Base-by-base conservation (phyloP, 1,284 basidiomycete species). In the Acaromyces ingoldii region DNA sequence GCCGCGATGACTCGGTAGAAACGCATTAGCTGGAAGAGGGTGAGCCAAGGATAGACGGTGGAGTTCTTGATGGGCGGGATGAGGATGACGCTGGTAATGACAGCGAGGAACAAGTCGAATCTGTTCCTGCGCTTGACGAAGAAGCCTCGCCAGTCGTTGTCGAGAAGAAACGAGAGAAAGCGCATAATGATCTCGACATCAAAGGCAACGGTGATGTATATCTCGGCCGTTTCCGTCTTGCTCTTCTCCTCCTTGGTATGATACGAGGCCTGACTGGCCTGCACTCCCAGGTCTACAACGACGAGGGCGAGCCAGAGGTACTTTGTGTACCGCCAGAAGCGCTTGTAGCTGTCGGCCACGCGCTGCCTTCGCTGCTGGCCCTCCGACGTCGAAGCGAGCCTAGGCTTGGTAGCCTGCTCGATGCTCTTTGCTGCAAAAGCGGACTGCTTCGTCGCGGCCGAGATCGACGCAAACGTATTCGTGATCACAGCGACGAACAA, bases 401-500 rank as follows among this genome's bases (percentile, higher is more conserved):
- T 30, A 6, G 6, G 29, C 17, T 15, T 7, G 10, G 26, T 34
- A 37, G 49, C 51, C 6, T 19, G 21, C n/a, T 40, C 47, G n/a
- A 54, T 31, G 21, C 29, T 36, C 44, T 69, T 79, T 19, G 82
- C 83, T 34, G 89, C 90, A 51, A 97, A 98, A 0, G 93, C 93
- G 75, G 89, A 92, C 75, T 86, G 87, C 74, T 88, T 85, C 1
- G 92, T 97, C 65, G 89, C 85, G 5, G 85, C 82, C 19, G 90
- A 82, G 58, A 97, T 93, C 13, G 87, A 88, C 22, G 85, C 85
- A 76, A 98, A 98, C 0, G 89, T 91, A 75, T 91, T 90, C 38
- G 91, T 91, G 64, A 97, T 95, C 38, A 97, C 92, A 26, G 92
- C 93, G 55, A 97, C 90, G 74, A 96, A 89, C 55, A 95, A 77